These are phyloP conservation scores for Penicillium sp. DNA, from an alignment of 2,329 filamentous ascomycete species.

Conservation along the genomic window DNA sequence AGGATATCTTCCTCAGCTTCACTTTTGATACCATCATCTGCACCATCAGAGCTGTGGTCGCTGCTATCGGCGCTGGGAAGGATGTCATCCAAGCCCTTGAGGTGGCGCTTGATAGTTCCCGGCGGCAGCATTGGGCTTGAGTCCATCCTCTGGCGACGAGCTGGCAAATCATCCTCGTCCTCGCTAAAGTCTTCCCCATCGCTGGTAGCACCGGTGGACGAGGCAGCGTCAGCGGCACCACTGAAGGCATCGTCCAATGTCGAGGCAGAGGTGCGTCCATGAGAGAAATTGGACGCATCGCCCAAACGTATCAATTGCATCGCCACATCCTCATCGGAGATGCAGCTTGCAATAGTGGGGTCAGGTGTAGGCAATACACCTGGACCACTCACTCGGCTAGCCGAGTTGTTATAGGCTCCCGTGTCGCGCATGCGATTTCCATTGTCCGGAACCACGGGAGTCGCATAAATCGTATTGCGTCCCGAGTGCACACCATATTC, in stretches of 20 bases:
- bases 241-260: slow-evolving; percentile 93
- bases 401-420: slow-evolving; percentile 41
- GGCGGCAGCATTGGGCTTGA: slow-evolving; percentile 47
- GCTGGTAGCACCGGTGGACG: slow-evolving; percentile 80
- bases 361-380: slow-evolving; percentile 87
- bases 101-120: slow-evolving; percentile 45
- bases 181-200: slow-evolving; percentile 66
- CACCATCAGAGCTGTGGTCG: slow-evolving; percentile 62
- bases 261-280: slow-evolving; percentile 88
- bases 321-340: slow-evolving; percentile 97
- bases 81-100: slow-evolving; percentile 52
- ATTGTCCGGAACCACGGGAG: slow-evolving; percentile 55
- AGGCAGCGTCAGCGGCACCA: slow-evolving; percentile 78
- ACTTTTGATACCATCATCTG: slow-evolving; percentile 54
- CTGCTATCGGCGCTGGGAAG: slow-evolving; percentile 57
- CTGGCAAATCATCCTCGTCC: slow-evolving; percentile 56
- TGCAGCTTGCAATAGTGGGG: slow-evolving; percentile 93
- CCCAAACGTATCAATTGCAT: slow-evolving; percentile 95
- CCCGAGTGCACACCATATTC: slow-evolving; percentile 39
- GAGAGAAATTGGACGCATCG: slow-evolving; percentile 88
- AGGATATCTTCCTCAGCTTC: slow-evolving; percentile 49
- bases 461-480: slow-evolving; percentile 56
- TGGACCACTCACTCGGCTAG: slow-evolving; percentile 40
- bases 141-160: slow-evolving; percentile 42
- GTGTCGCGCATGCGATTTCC: slow-evolving; percentile 64